These are phyloP conservation scores for Delonix regia DNA, from an alignment of 306 rosid genomes.

Conservation along the genomic window DNA sequence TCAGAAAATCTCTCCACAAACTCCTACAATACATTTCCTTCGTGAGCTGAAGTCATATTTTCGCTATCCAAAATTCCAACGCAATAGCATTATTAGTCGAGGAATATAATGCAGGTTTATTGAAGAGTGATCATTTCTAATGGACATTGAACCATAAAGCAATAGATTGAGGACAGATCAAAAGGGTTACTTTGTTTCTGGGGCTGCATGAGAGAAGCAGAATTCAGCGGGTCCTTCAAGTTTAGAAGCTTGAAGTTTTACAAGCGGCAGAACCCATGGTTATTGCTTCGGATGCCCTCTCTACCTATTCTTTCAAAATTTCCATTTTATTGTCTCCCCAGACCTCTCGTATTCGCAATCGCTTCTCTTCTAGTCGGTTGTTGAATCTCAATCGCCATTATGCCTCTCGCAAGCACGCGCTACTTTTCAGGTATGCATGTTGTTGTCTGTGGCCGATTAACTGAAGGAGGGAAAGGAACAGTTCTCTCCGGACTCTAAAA, in stretches of 20 bases:
- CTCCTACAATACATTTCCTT: too few relatives aligned
- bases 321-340: conserved; percentile 42
- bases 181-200: conserved; percentile 22
- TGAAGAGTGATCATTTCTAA: neutral
- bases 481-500: neutral
- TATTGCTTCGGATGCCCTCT: conserved; percentile 55
- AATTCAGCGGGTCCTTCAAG: conserved; percentile 52
- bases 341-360: conserved; percentile 57
- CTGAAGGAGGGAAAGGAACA: neutral
- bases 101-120: neutral
- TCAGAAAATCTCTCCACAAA: too few relatives aligned
- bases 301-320: conserved; percentile 37
- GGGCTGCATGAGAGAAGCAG: conserved; percentile 82
- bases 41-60: neutral
- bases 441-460: neutral
- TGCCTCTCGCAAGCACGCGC: conserved; percentile 45
- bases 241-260: conserved; percentile 57
- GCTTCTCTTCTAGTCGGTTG: conserved; percentile 58
- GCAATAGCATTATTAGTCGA: neutral
- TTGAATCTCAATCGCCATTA: conserved; percentile 42
- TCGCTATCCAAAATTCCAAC: neutral
- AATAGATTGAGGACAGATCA: neutral
- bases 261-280: conserved; percentile 59
- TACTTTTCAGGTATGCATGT: neutral
- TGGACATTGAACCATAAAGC: neutral